Base-by-base conservation (phyloP, 1,284 basidiomycete genomes). In the Ustilago bromivora region DNA sequence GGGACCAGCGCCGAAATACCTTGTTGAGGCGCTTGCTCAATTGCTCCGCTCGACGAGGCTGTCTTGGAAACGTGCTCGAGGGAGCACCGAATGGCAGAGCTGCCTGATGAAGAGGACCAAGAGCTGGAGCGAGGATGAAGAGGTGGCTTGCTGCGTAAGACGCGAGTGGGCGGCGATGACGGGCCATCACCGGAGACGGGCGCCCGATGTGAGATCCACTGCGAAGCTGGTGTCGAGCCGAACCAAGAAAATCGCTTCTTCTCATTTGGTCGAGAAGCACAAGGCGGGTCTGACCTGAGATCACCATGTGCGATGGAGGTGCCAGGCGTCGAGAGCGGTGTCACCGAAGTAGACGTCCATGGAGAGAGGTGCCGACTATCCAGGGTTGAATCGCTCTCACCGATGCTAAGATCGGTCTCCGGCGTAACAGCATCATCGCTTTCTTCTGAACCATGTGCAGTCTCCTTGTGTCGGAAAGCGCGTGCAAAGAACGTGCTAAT, bases 201-300 rank as follows among this genome's bases (percentile, higher is more conserved):
- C 2, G 52, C 35, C 4, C 54, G 59, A 40, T 66, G 54, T 17
- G 35, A 10, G 15, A 61, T 68, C n/a, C 52, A 68, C 6, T 61
- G 28, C 31, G 65, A 61, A 12, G 54, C 65, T 19, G 71, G 61
- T 40, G 56, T 61, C 6, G 65, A 68, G 17, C 57, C 58, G 17
- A 73, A 31, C 71, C 71, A 73, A 4, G 71, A 73, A 1, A 28
- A 15, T 5, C 71, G 57, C 38, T 68, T 73, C 61, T 55, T 73
- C 34, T 73, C 58, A 12, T 23, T 35, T 4, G 46, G 13, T 6
- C 65, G 57, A 12, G 47, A 5, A n/a, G 2, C 19, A 15, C 28
- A 41, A 11, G 36, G 11, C 13, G 32, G 12, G 3, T 58, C 56
- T 3, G 4, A 6, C 0, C 55, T 36, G 11, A 61, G 35, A 40